Base-by-base conservation (phyloP, 352 stramenopile genomes). In the Globisporangium viniferum region DNA sequence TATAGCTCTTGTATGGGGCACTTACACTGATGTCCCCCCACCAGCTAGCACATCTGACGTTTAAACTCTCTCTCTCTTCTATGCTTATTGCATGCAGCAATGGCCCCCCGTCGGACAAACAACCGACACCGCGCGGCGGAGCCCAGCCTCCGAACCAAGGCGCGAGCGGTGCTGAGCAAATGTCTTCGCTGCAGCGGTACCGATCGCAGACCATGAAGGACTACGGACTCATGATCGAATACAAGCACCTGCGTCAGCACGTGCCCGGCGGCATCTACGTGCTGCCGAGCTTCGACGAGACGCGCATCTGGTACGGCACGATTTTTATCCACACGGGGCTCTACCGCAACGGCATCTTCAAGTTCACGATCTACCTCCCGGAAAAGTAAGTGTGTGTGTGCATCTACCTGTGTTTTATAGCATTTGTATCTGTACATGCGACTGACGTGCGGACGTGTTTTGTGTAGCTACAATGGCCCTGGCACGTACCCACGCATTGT, bases 151-250 rank as follows among this genome's bases (percentile, higher is more conserved):
- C 69, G 20, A 77, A 46, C 41, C 53, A 59, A 33, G 53, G 14
- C 31, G 53, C 27, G 53, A 59, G 53, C 53, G 68, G 76, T n/a
- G 56, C 70, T 10, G 74, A 86, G 46, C 82, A 88, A 60, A 91
- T 95, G 82, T 88, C 88, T 61, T 93, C 86, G 33, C 76, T 95
- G 53, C 88, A 95, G 69, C 86, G 84, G 54, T 95, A 95, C 62
- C 82, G 88, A 12, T 92, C 85, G 39, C 85, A 95, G 70, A 95
- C 88, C 9, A 95, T 95, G 85, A 93, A 93, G 62, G 95, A 98
- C 71, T 99, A 98, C 72, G 97, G 97, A 6, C 89, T 99, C 7
- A 98, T 97, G 71, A 98, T 99, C 74, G 97, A 99, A 84, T 99
- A 99, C 82, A 98, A 98, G 71, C 95, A 98, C 67, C 71, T 99